Conservation (phyloP, 2,329 filamentous ascomycete genomes). For the Diaporthe velutina region DNA sequence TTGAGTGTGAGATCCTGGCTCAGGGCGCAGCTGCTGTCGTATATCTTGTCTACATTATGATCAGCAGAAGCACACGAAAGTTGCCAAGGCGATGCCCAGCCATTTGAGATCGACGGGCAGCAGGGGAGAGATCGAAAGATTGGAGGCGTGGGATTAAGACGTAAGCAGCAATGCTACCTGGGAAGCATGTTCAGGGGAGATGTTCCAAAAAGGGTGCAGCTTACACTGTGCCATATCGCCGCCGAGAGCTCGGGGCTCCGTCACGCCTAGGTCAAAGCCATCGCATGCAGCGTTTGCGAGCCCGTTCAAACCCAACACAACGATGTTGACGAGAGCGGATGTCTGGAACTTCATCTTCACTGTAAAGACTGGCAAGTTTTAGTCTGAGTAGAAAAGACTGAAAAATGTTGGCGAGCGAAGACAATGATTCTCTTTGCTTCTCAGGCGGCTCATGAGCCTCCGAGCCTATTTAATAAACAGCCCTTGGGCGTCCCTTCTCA, state of each 20-base stretch:
- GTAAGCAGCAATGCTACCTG: no score
- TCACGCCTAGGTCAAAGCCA: not conserved
- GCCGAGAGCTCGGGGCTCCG: not conserved
- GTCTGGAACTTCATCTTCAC: constrained; percentile 5
- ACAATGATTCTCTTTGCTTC: not conserved
- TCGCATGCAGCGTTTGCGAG: not conserved
- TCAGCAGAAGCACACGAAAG: not conserved
- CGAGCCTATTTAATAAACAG: constrained; percentile 9
- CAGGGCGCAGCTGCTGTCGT: constrained; percentile 9
- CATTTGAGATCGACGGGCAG: no score
- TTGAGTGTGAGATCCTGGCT: constrained; percentile 15
- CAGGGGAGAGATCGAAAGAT: not conserved
- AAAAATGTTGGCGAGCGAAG: not conserved
- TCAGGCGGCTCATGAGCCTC: constrained; percentile 10
- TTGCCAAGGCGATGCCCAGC: not conserved
- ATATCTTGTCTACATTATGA: constrained; percentile 12
- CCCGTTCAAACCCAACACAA: not conserved
- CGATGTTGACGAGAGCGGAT: not conserved
- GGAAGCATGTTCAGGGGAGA: no score
- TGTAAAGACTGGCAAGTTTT: not conserved
- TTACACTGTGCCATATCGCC: constrained; percentile 17
- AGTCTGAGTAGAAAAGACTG: not conserved
- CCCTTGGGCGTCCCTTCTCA: not conserved
- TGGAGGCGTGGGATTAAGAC: not conserved
- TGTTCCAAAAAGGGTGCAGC: not conserved